Percentiles rank a stretch among this genome's conserved stretches.
Evolutionary conservation across 2,329 filamentous ascomycete species (phyloP).

Genomic region (Trichoderma atrobrunneum): DNA sequence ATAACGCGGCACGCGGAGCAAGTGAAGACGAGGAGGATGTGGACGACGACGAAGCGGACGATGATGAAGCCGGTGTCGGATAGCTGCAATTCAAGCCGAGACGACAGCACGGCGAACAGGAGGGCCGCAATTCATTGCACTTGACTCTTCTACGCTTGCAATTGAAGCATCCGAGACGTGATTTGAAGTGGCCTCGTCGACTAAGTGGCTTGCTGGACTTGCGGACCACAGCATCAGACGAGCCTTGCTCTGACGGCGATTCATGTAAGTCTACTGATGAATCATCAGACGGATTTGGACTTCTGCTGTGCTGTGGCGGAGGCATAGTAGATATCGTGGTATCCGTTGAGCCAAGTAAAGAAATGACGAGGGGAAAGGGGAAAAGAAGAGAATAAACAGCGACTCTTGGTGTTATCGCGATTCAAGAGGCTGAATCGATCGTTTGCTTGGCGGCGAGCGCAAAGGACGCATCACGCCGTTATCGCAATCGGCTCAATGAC

Average conservation of each 20-base stretch:
- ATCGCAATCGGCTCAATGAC: conserved; percentile 1
- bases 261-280: conserved; percentile 14
- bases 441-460: not conserved
- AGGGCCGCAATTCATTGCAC: conserved; percentile 31
- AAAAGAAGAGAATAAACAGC: not conserved
- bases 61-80: conserved; percentile 22
- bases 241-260: not conserved
- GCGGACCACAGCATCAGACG: not conserved
- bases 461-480: conserved; percentile 5
- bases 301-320: conserved; percentile 7
- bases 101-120: conserved; percentile 32
- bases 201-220: conserved; percentile 18
- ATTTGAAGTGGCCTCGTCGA: conserved; percentile 30
- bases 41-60: not conserved
- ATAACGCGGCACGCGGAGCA: conserved; percentile 19
- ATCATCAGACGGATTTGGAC: conserved; percentile 13
- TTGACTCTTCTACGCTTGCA: conserved; percentile 34
- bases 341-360: not conserved
- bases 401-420: not conserved
- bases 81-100: conserved; percentile 37
- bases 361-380: too few relatives aligned
- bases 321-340: not conserved
- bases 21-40: not conserved
- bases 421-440: not conserved
- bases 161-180: conserved; percentile 34